These are phyloP conservation scores for Colletotrichum horii DNA, from an alignment of 2,329 filamentous ascomycete species.

Conservation along the genomic window DNA sequence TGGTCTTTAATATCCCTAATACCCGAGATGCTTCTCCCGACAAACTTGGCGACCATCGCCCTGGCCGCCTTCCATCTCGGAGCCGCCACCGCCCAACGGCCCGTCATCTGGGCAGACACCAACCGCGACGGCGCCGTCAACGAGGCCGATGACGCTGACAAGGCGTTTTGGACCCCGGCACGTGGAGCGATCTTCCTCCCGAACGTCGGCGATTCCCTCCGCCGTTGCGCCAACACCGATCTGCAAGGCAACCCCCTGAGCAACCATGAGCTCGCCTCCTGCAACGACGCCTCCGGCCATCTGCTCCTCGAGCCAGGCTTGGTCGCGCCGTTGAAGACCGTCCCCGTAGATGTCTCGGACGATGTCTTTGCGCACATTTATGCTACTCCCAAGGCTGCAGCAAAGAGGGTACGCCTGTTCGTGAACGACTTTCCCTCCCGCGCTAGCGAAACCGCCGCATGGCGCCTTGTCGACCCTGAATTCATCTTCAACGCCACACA, in stretches of 20 bases:
- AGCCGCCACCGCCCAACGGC: background rate
- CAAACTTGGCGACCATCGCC: background rate
- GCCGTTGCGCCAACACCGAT: constrained; percentile 30
- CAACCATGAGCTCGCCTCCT: constrained; percentile 32
- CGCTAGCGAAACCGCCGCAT: constrained; percentile 15
- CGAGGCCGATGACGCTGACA: constrained; percentile 27
- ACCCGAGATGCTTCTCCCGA: background rate
- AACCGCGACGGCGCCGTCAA: constrained; percentile 41
- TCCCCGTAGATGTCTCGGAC: constrained; percentile 27
- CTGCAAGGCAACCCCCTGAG: constrained; percentile 8
- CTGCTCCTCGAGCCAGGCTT: constrained; percentile 32
- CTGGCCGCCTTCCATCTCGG: background rate
- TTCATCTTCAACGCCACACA: constrained; percentile 31
- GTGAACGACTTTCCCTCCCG: background rate
- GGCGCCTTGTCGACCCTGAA: constrained; percentile 30
- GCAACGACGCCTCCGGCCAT: constrained; percentile 41
- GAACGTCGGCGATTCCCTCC: constrained; percentile 37
- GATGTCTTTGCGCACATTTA: constrained; percentile 23
- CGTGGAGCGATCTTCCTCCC: constrained; percentile 39
- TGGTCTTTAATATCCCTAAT: background rate
- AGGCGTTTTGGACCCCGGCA: constrained; percentile 26
- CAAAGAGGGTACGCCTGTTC: constrained; percentile 33
- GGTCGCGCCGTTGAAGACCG: constrained; percentile 36
- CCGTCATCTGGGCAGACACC: constrained; percentile 36
- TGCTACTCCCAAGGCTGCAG: background rate